Percentiles rank a stretch among this genome's conserved stretches.
phyloP scores from a whole-genome alignment of 2,329 filamentous ascomycete genomes.

The Talaromyces sp. region DNA sequence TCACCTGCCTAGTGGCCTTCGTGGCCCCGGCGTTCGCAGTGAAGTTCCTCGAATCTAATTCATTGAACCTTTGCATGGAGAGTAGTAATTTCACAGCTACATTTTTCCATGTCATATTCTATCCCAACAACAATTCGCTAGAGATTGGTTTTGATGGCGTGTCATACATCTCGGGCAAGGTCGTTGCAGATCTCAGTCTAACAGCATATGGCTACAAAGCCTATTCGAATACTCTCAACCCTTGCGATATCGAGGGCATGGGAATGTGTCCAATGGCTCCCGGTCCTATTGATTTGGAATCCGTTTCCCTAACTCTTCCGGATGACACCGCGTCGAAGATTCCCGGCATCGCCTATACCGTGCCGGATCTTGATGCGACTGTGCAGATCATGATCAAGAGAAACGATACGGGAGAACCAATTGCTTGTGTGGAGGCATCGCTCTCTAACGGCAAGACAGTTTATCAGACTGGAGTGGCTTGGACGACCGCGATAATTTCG shows the following conservation, averaged over 20 bases:
- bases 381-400: slow-evolving; percentile 81
- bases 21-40: slow-evolving; percentile 59
- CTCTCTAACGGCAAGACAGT: slow-evolving; percentile 93
- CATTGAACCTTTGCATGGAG: slow-evolving; percentile 80
- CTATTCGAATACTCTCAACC: slow-evolving; percentile 69
- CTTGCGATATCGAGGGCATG: slow-evolving; percentile 69
- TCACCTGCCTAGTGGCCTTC: slow-evolving; percentile 43
- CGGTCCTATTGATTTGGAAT: slow-evolving; percentile 72
- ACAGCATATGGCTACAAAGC: slow-evolving; percentile 81
- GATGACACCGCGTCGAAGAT: slow-evolving; percentile 64
- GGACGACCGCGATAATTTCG: slow-evolving; percentile 85
- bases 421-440: slow-evolving; percentile 85
- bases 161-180: slow-evolving; percentile 80
- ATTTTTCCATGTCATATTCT: slow-evolving; percentile 77
- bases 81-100: slow-evolving; percentile 86
- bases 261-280: slow-evolving; percentile 91
- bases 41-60: slow-evolving; percentile 75
- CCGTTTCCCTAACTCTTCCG: slow-evolving; percentile 68
- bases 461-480: slow-evolving; percentile 83
- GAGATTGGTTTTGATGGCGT: slow-evolving; percentile 76
- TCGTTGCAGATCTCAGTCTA: slow-evolving; percentile 74
- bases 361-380: slow-evolving; percentile 87
- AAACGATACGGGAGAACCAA: slow-evolving; percentile 62
- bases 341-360: slow-evolving; percentile 82
- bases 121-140: slow-evolving; percentile 68